Conservation (phyloP, 2,329 filamentous ascomycete species). For the Alternaria longipes region DNA sequence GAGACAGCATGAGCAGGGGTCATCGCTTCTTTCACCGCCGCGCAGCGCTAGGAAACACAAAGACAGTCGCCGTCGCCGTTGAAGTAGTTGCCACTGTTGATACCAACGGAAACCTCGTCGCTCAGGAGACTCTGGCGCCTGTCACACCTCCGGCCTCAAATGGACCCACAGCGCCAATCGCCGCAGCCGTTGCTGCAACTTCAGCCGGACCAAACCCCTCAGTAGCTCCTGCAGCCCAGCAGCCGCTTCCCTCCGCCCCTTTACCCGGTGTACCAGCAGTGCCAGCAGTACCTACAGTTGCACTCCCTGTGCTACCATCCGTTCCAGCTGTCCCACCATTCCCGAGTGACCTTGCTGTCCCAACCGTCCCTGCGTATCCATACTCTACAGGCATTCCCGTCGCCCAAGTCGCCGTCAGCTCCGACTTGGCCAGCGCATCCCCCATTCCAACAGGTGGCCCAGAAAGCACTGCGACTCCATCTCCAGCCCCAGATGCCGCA, state of each 20-base stretch:
- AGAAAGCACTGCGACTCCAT: conserved; percentile 14
- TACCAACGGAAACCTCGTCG: conserved; percentile 38
- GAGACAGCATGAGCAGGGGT: conserved; percentile 40
- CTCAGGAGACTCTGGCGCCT: conserved; percentile 31
- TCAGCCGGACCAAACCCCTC: conserved; percentile 1
- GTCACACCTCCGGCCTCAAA: conserved; percentile 12
- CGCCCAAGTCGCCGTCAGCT: conserved; percentile 11
- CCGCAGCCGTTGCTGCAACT: conserved; percentile 5
- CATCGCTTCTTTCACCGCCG: conserved; percentile 50
- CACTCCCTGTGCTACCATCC: conserved; percentile 17
- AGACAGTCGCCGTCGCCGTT: conserved; percentile 41
- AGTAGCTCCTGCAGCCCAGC: conserved; percentile 3
- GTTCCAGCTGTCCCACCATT: conserved; percentile 49
- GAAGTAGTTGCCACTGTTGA: conserved; percentile 45
- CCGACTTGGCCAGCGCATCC: conserved; percentile 15
- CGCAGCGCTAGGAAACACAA: conserved; percentile 25
- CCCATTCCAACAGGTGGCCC: conserved; percentile 16
- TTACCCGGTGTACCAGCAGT: conserved; percentile 12
- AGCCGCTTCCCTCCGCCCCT: conserved; percentile 12
- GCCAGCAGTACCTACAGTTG: conserved; percentile 23
- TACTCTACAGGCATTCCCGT: conserved; percentile 36
- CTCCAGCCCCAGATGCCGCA: conserved; percentile 5
- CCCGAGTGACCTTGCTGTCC: conserved; percentile 41
- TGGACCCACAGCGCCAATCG: neutral
- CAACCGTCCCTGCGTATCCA: conserved; percentile 46